A percentile compares a stretch with the other conserved stretches of the same genome.
Conservation (phyloP, 495 filamentous ascomycete genomes). For the Neurospora sp. region DNA sequence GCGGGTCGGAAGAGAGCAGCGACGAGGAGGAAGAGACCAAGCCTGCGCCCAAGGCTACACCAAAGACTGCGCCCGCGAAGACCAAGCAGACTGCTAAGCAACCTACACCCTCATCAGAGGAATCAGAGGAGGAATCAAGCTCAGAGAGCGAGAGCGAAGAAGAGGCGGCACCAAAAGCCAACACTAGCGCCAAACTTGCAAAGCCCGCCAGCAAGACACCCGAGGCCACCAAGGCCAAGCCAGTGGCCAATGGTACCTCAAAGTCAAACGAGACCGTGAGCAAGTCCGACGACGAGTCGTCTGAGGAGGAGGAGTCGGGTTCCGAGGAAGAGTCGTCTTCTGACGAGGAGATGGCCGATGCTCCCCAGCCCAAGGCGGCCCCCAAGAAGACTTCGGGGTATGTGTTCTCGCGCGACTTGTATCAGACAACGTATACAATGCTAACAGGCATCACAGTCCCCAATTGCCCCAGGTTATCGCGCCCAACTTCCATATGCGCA, state of each 20-base stretch:
- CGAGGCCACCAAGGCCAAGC: background rate
- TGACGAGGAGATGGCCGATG: conserved; percentile 15
- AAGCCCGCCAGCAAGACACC: conserved; percentile 1
- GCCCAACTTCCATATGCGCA: conserved; percentile 22
- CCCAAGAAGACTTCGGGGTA: conserved; percentile 17
- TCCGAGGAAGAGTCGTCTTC: conserved; percentile 5
- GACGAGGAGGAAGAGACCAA: background rate
- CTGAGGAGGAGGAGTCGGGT: background rate
- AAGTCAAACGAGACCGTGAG: conserved; percentile 15
- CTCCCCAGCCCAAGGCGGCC: conserved; percentile 11
- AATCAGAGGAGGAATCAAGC: conserved; percentile 8
- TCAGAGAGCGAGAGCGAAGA: conserved; percentile 14
- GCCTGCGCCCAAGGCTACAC: conserved; percentile 4
- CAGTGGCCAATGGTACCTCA: background rate
- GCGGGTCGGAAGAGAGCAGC: background rate
- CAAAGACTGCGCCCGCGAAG: conserved; percentile 3
- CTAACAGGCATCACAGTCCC: conserved; percentile 10
- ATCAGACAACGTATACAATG: background rate
- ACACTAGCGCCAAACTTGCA: conserved; percentile 1
- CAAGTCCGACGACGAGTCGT: conserved; percentile 18
- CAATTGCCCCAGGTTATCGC: conserved; percentile 13
- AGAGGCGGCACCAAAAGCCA: conserved; percentile 11
- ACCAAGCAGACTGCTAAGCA: background rate
- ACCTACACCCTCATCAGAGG: conserved; percentile 4
- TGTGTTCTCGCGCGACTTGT: background rate